These are phyloP conservation scores for Scheffersomyces spartinae DNA, from an alignment of 805 yeast species.

Conservation along the genomic window DNA sequence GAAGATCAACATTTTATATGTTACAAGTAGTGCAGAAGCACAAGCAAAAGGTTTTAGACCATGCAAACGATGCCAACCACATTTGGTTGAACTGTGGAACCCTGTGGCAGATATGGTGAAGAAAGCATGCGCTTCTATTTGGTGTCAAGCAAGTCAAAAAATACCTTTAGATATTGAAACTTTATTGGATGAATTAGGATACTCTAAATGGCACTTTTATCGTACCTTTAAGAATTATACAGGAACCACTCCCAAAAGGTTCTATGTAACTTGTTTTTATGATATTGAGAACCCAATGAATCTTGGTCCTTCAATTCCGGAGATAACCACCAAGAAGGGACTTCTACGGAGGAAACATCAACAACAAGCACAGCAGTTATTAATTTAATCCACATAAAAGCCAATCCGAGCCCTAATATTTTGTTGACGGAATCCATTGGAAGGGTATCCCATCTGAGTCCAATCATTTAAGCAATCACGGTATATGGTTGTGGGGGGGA, in stretches of 20 bases:
- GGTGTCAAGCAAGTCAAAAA: background rate
- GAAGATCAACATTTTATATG: background rate
- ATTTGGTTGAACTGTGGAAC: background rate
- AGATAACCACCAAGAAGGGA: too few species aligned
- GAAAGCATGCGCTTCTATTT: conserved; percentile 1
- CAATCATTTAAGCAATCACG: conserved; percentile 21
- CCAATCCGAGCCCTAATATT: too few species aligned
- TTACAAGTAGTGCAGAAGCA: conserved; percentile 1
- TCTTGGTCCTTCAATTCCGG: too few species aligned
- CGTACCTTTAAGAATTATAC: conserved; percentile 1
- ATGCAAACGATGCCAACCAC: conserved; percentile 2
- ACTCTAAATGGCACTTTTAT: conserved; percentile 2
- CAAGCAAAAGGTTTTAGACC: conserved; percentile 1
- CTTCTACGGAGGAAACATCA: too few species aligned
- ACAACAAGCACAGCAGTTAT: too few species aligned
- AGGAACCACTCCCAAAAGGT: conserved; percentile 1
- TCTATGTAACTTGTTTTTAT: too few species aligned
- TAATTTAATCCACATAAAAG: too few species aligned
- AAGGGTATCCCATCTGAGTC: conserved; percentile 31
- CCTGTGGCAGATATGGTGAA: background rate
- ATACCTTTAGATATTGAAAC: conserved; percentile 1
- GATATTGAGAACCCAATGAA: too few species aligned
- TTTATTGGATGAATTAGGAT: background rate
- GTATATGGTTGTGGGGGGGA: conserved; percentile 17
- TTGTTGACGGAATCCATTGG: too few species aligned